These are phyloP conservation scores for Ploettnerulaceae sp. DNA, from an alignment of 2,329 filamentous ascomycete genomes.

Conservation along the genomic window DNA sequence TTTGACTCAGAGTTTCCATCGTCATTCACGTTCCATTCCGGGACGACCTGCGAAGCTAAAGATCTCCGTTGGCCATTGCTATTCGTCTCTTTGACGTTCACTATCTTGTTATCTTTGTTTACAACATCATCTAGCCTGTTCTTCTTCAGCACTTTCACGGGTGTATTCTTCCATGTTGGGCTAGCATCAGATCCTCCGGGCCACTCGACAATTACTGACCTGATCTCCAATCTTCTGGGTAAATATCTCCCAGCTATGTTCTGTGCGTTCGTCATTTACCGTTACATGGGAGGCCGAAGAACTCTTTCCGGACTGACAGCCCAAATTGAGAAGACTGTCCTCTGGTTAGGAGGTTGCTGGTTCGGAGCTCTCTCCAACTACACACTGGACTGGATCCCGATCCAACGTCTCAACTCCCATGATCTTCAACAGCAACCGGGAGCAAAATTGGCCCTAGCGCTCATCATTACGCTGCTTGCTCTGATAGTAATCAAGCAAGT, in stretches of 20 bases:
- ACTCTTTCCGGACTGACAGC: slow-evolving; percentile 69
- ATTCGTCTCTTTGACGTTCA: slow-evolving; percentile 75
- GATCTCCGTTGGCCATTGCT: slow-evolving; percentile 84
- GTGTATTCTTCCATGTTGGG: slow-evolving; percentile 84
- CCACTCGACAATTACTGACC: slow-evolving; percentile 58
- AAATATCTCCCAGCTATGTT: slow-evolving; percentile 85
- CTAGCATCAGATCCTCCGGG: slow-evolving; percentile 83
- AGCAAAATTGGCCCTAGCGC: slow-evolving; percentile 73
- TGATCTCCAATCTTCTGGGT: slow-evolving; percentile 74
- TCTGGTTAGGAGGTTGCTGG: slow-evolving; percentile 90
- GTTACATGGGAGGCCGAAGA: slow-evolving; percentile 71
- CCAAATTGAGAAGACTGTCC: slow-evolving; percentile 81
- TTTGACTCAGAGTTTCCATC: slow-evolving; percentile 91
- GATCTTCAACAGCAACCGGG: slow-evolving; percentile 88
- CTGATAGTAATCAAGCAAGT: slow-evolving; percentile 69
- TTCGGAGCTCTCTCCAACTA: slow-evolving; percentile 90
- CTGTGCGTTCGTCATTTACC: slow-evolving; percentile 80
- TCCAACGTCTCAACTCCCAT: slow-evolving; percentile 83
- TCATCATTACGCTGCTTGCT: slow-evolving; percentile 68
- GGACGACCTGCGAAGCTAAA: slow-evolving; percentile 60
- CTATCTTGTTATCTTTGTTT: slow-evolving; percentile 72
- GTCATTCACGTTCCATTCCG: slow-evolving; percentile 70
- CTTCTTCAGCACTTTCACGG: slow-evolving; percentile 77
- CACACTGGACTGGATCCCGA: slow-evolving; percentile 90
- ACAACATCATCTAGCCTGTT: slow-evolving; percentile 74